A percentile compares a stretch with the other conserved stretches of the same genome.
Evolutionary conservation across 1,284 basidiomycete genomes (phyloP).

Genomic region (Meira miltonrushii): DNA sequence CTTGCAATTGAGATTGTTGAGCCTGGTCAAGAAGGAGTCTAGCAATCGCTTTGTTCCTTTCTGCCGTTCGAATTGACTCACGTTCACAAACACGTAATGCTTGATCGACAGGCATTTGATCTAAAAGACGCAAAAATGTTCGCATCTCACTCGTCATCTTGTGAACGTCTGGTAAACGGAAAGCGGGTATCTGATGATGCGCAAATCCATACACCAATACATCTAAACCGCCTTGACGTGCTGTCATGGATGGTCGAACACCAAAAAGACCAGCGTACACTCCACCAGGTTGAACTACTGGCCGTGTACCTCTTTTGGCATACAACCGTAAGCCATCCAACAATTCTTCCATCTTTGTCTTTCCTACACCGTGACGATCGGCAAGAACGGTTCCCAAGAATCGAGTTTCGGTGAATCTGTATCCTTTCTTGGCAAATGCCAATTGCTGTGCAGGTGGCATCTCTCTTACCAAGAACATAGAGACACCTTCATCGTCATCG

Average conservation of each 20-base stretch:
- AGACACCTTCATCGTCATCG: constrained; percentile 54
- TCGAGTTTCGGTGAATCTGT: constrained; percentile 57
- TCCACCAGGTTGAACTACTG: constrained; percentile 57
- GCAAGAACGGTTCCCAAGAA: constrained; percentile 57
- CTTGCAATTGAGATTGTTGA: constrained; percentile 4
- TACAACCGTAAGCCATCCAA: constrained; percentile 57
- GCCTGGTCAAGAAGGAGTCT: constrained; percentile 9
- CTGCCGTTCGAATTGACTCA: constrained; percentile 50
- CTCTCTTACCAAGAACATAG: constrained; percentile 58
- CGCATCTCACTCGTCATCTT: constrained; percentile 54
- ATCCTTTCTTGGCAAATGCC: constrained; percentile 50
- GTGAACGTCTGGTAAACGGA: constrained; percentile 57
- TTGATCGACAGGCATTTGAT: constrained; percentile 55
- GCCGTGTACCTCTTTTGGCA: constrained; percentile 56
- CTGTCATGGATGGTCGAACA: constrained; percentile 54
- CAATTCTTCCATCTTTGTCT: constrained; percentile 56
- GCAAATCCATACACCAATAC: constrained; percentile 58
- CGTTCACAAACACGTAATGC: constrained; percentile 54
- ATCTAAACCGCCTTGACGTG: constrained; percentile 39
- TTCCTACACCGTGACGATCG: constrained; percentile 55
- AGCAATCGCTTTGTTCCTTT: constrained; percentile 31
- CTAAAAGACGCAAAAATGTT: constrained; percentile 54
- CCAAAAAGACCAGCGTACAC: constrained; percentile 58
- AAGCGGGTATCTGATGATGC: constrained; percentile 58
- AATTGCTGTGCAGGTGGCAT: constrained; percentile 48